Base-by-base conservation (phyloP, 257 asterid genomes). In the Solanum microdontum region DNA sequence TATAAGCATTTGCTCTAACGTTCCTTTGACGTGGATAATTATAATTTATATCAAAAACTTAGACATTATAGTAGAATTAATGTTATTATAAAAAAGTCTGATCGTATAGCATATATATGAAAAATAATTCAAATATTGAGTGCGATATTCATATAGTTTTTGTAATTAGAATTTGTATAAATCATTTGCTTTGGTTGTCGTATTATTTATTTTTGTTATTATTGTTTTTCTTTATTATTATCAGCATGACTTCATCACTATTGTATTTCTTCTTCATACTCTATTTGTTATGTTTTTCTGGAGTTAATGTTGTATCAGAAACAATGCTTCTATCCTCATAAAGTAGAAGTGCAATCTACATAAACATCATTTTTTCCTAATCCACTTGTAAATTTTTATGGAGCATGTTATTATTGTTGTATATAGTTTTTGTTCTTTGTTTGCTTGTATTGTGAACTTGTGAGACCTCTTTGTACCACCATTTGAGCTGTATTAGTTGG, bases 311-410 rank as follows among this genome's bases (percentile, higher is more conserved):
- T 26, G 0, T 28, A 28, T 69, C 0, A 10, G 2, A 69, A 69
- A 69, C 2, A 69, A 69, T 2, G 1, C 14, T 28, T 69, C 11
- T 28, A 14, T 14, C 2, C 5, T 69, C 1, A 13, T 11, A 2
- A 28, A 21, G 5, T 30, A 14, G 2, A 7, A 0, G 1, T 30
- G 0, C 0, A 0, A 7, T 69, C 5, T 14, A 7, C 6, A 0
- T 0, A 69, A 12, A 28, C 5, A 26, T 13, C 3, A 28, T 26
- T 0, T 13, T 66, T 24, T 0, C 11, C 12, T 1, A 7, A 58
- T 58, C 11, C 2, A 58, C 66, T 58, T 58, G 1, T 58, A 58
- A 19, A 1, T 3, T 58, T 55, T 19, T 19, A 19, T 58, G 30
- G 30, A 28, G 30, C 2, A 28, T 28, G 30, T 28, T 28, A 68